phyloP scores from a whole-genome alignment of 345 rosid genomes.

The Eutrema japonicum region DNA sequence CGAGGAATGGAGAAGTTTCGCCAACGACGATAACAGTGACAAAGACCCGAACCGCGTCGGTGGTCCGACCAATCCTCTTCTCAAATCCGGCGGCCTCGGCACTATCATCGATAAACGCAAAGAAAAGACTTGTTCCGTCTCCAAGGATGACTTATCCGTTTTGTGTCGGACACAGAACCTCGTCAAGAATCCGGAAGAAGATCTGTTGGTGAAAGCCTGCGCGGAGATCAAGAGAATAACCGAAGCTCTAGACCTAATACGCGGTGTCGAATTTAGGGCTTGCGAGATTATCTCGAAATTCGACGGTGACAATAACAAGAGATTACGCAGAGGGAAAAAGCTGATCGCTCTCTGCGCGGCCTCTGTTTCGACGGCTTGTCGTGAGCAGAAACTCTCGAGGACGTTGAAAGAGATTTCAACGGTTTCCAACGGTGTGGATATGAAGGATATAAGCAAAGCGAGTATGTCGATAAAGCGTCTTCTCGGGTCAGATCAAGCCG shows the following conservation, averaged over 20 bases:
- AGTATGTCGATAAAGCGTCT: slow-evolving; percentile 11
- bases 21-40: slow-evolving; percentile 7
- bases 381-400: slow-evolving; percentile 22
- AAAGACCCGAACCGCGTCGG: slow-evolving; percentile 36
- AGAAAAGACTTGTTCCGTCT: not conserved
- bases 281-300: slow-evolving; percentile 28
- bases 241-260: not conserved
- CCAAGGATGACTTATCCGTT: not conserved
- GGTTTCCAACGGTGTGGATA: not conserved
- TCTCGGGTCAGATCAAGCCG: not conserved
- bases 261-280: slow-evolving; percentile 24
- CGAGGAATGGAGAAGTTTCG: slow-evolving; percentile 27
- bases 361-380: slow-evolving; percentile 35
- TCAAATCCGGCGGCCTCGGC: slow-evolving; percentile 20
- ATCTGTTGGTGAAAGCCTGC: slow-evolving; percentile 19
- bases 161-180: not conserved
- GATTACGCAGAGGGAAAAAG: not conserved
- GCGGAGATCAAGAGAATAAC: slow-evolving; percentile 15
- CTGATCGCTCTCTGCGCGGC: slow-evolving; percentile 24
- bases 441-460: slow-evolving; percentile 15
- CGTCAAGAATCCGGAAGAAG: slow-evolving; percentile 19
- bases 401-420: slow-evolving; percentile 32
- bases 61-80: slow-evolving; percentile 30
- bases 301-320: not conserved
- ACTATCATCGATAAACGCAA: slow-evolving; percentile 26